Conservation (phyloP, 2,329 filamentous ascomycete genomes). For the Pseudocercospora eumusae region DNA sequence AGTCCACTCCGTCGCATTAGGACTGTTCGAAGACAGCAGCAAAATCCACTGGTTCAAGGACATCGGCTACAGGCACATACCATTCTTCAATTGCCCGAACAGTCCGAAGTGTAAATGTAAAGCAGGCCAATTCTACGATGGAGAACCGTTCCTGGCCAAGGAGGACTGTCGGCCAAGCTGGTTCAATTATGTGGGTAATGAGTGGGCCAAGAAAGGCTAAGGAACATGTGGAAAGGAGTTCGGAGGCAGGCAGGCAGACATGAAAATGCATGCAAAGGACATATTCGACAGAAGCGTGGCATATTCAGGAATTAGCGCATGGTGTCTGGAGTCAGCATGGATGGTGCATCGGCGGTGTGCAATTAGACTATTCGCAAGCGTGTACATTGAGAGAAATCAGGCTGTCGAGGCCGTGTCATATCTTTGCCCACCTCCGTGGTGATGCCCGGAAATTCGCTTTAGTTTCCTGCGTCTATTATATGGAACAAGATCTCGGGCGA, state of each 20-base stretch:
- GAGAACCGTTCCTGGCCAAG: conserved; percentile 77
- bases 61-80: conserved; percentile 97
- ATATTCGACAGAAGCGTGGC: conserved; percentile 5
- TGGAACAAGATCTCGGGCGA: no score
- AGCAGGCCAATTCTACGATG: conserved; percentile 85
- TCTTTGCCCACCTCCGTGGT: not conserved
- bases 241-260: not conserved
- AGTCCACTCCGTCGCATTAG: conserved; percentile 90
- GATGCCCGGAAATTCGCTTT: not conserved
- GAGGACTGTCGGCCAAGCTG: conserved; percentile 96
- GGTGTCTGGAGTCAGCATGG: conserved; percentile 18
- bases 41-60: conserved; percentile 97
- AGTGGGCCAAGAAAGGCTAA: conserved; percentile 22
- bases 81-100: conserved; percentile 98
- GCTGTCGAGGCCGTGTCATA: not conserved
- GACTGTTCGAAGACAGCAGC: conserved; percentile 84
- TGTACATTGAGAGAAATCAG: not conserved
- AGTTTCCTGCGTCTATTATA: not conserved
- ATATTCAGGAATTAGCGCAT: conserved; percentile 20
- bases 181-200: conserved; percentile 86
- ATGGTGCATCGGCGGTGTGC: not conserved
- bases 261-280: not conserved
- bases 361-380: not conserved
- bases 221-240: not conserved
- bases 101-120: conserved; percentile 90